phyloP scores from a whole-genome alignment of 768 basidiomycete genomes.

The Mycena metata region DNA sequence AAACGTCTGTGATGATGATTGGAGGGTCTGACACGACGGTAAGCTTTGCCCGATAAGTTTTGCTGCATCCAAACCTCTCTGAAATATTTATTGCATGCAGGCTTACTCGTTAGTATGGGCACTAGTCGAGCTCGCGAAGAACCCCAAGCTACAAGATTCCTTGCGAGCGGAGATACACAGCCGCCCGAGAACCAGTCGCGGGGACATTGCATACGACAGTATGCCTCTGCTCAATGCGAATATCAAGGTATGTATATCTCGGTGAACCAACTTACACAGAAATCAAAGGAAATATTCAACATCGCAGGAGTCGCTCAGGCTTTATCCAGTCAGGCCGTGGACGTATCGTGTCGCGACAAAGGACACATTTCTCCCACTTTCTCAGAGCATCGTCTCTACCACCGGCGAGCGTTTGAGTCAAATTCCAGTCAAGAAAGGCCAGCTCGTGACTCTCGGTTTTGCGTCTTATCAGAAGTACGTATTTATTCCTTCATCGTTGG shows the following conservation, averaged over 20 bases:
- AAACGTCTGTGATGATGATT: constrained; percentile 33
- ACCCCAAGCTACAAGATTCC: constrained; percentile 48
- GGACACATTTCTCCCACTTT: constrained; percentile 61
- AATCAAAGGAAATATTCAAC: constrained; percentile 20
- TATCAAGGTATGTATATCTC: constrained; percentile 31
- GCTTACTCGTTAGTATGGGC: constrained; percentile 35
- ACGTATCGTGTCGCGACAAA: constrained; percentile 49
- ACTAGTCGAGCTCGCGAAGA: constrained; percentile 46
- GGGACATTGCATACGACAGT: constrained; percentile 31
- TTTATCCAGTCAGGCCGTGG: constrained; percentile 49
- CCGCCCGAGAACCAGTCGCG: constrained; percentile 22
- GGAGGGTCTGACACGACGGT: constrained; percentile 31
- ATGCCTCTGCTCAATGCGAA: constrained; percentile 33
- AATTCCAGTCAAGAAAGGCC: constrained; percentile 52
- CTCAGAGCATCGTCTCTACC: constrained; percentile 50
- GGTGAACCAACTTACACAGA: constrained; percentile 20
- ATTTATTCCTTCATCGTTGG: constrained; percentile 33
- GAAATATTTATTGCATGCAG: constrained; percentile 20
- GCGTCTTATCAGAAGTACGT: constrained; percentile 54
- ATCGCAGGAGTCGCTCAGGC: constrained; percentile 48
- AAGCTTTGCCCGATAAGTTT: constrained; percentile 23
- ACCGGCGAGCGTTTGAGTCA: constrained; percentile 51
- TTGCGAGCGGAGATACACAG: constrained; percentile 51
- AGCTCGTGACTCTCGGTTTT: constrained; percentile 51
- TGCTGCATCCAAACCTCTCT: constrained; percentile 27